Evolutionary conservation across 768 basidiomycete species (phyloP).

Genomic region (Lactifluus pinguis): DNA sequence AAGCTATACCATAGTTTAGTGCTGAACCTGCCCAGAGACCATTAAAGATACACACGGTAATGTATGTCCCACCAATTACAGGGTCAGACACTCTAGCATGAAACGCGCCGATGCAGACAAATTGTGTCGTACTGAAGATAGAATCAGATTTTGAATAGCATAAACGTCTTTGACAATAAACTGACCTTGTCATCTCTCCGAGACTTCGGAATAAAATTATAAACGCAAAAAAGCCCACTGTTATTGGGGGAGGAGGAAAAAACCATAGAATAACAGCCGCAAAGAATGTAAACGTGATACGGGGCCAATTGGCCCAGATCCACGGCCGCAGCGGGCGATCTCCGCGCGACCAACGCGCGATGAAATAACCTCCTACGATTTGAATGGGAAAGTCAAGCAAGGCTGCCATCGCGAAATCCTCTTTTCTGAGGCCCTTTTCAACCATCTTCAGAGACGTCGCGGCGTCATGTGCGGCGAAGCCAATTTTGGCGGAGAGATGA

Average conservation of each 20-base stretch:
- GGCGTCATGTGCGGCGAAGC: slow-evolving; percentile 90
- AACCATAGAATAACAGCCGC: slow-evolving; percentile 72
- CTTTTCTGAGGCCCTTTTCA: slow-evolving; percentile 91
- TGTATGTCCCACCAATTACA: slow-evolving; percentile 95
- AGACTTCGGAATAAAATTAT: slow-evolving; percentile 75
- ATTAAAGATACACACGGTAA: slow-evolving; percentile 61
- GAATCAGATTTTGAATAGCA: background rate
- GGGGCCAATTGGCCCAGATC: slow-evolving; percentile 86
- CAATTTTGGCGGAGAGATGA: slow-evolving; percentile 88
- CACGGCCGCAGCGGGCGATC: slow-evolving; percentile 76
- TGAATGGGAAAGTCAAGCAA: slow-evolving; percentile 98
- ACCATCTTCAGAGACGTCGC: slow-evolving; percentile 88
- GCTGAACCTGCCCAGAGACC: background rate
- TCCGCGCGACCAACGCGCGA: slow-evolving; percentile 84
- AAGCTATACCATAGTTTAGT: slow-evolving; percentile 41
- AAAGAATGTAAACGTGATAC: slow-evolving; percentile 62
- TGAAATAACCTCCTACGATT: slow-evolving; percentile 86
- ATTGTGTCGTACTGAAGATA: slow-evolving; percentile 77
- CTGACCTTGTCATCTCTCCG: slow-evolving; percentile 79
- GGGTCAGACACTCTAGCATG: slow-evolving; percentile 95
- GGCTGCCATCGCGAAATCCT: slow-evolving; percentile 89
- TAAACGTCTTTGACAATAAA: slow-evolving; percentile 1
- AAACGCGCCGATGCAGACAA: slow-evolving; percentile 96
- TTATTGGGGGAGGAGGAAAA: slow-evolving; percentile 74
- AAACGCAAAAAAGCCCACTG: slow-evolving; percentile 67